phyloP scores from a whole-genome alignment of 1,139 yeast genomes.

The Debaryomyces psychrophilus region DNA sequence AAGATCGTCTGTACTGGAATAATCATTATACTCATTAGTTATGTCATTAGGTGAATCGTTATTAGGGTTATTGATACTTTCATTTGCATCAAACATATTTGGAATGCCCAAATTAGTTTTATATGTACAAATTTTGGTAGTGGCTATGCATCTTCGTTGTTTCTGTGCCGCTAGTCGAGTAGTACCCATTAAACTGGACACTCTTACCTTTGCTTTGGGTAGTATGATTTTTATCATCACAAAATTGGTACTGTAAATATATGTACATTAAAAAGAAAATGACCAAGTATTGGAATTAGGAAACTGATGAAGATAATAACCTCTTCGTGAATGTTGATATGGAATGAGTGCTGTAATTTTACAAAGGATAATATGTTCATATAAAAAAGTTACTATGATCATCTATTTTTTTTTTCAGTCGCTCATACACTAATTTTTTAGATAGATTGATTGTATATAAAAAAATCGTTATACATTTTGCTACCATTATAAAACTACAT shows the following conservation, averaged over 20 bases:
- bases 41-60: background rate
- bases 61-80: background rate
- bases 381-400: background rate
- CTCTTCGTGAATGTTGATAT: background rate
- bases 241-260: background rate
- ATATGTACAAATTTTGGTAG: background rate
- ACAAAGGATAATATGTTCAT: background rate
- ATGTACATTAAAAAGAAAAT: background rate
- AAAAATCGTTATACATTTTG: background rate
- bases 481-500: background rate
- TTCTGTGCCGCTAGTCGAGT: background rate
- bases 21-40: slow-evolving; percentile 6
- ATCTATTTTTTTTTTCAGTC: slow-evolving; percentile 3
- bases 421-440: slow-evolving; percentile 1
- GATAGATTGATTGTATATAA: background rate
- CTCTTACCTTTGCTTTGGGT: slow-evolving; percentile 15
- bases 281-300: background rate
- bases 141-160: background rate
- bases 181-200: background rate
- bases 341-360: background rate
- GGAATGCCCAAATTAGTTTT: background rate
- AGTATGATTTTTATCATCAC: slow-evolving; percentile 11
- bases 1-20: slow-evolving; percentile 1
- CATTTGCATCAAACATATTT: background rate
- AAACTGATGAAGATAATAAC: background rate